Conservation (phyloP, 2,329 filamentous ascomycete species). For the Emericellopsis atlantica region DNA sequence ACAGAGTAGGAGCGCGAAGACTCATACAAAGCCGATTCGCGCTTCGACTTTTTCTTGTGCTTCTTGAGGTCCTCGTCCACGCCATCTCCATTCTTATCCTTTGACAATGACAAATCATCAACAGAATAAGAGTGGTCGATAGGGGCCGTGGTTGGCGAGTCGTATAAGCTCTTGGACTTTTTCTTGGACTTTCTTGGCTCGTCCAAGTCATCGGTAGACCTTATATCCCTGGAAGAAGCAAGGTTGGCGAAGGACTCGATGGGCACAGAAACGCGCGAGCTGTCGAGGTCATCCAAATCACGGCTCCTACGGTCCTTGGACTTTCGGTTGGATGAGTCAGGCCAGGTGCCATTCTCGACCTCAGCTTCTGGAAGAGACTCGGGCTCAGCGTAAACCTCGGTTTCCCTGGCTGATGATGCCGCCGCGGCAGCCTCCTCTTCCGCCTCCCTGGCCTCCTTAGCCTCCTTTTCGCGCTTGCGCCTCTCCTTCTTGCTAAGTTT, state of each 20-base stretch:
- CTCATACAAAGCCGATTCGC: conserved; percentile 7
- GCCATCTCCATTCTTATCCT: conserved; percentile 13
- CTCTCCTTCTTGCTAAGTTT: conserved; percentile 20
- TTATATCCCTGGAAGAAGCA: neutral
- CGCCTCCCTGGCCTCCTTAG: conserved; percentile 3
- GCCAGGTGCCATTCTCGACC: conserved; percentile 11
- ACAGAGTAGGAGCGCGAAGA: conserved; percentile 9
- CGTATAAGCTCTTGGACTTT: conserved; percentile 17
- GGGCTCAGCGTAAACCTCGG: conserved; percentile 5
- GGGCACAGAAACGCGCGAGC: conserved; percentile 13
- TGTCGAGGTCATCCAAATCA: conserved; percentile 13
- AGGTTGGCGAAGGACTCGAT: conserved; percentile 13
- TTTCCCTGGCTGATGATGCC: conserved; percentile 13
- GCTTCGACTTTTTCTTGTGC: conserved; percentile 22
- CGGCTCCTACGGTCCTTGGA: conserved; percentile 17
- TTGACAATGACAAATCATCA: conserved; percentile 5
- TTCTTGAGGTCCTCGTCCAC: conserved; percentile 21
- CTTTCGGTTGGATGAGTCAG: conserved; percentile 16
- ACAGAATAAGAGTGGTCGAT: conserved; percentile 9
- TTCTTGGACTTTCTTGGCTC: conserved; percentile 19
- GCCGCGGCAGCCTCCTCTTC: too few relatives aligned
- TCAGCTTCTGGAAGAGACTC: conserved; percentile 9
- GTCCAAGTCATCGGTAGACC: conserved; percentile 21
- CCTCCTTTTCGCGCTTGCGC: conserved; percentile 28
- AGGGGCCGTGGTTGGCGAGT: neutral